Conservation (phyloP, 805 yeast species). For the Cyberlindnera maclurae region DNA sequence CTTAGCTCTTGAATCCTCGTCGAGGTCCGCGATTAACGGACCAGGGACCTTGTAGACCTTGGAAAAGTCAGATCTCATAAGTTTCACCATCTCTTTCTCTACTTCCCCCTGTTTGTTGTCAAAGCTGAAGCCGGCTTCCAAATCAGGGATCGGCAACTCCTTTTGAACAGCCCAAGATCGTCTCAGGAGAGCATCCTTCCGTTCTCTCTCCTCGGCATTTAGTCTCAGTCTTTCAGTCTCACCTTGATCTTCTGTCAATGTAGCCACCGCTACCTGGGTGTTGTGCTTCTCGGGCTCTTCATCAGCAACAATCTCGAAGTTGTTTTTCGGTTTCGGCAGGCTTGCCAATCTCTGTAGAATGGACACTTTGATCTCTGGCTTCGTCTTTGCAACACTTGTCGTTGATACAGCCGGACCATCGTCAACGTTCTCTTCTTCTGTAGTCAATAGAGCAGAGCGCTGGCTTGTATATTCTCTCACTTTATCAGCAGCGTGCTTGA, state of each 20-base stretch:
- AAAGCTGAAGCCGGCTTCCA: conserved; percentile 2
- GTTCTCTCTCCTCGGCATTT: conserved; percentile 10
- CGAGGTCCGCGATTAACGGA: conserved; percentile 17
- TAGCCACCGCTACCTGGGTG: conserved; percentile 1
- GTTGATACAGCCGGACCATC: conserved; percentile 4
- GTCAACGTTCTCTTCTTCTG: conserved; percentile 10
- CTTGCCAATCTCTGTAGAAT: conserved; percentile 22
- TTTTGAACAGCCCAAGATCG: conserved; percentile 42
- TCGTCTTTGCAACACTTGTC: not conserved
- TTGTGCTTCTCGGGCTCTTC: conserved; percentile 22
- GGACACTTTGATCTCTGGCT: conserved; percentile 2
- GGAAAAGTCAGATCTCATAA: conserved; percentile 37
- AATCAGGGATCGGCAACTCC: conserved; percentile 36
- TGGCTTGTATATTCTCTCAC: conserved; percentile 28
- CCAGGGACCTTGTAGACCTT: conserved; percentile 22
- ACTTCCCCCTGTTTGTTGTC: conserved; percentile 11
- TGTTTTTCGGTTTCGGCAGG: conserved; percentile 39
- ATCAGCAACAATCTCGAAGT: conserved; percentile 35
- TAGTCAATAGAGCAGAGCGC: conserved; percentile 29
- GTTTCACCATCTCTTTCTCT: conserved; percentile 26
- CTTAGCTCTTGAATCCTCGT: conserved; percentile 5
- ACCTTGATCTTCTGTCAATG: conserved; percentile 16
- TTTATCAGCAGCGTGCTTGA: conserved; percentile 33
- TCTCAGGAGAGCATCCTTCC: conserved; percentile 24
- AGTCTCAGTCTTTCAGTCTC: conserved; percentile 15